These are phyloP conservation scores for Aspergillus uvarum DNA, from an alignment of 2,329 filamentous ascomycete genomes.

Conservation along the genomic window DNA sequence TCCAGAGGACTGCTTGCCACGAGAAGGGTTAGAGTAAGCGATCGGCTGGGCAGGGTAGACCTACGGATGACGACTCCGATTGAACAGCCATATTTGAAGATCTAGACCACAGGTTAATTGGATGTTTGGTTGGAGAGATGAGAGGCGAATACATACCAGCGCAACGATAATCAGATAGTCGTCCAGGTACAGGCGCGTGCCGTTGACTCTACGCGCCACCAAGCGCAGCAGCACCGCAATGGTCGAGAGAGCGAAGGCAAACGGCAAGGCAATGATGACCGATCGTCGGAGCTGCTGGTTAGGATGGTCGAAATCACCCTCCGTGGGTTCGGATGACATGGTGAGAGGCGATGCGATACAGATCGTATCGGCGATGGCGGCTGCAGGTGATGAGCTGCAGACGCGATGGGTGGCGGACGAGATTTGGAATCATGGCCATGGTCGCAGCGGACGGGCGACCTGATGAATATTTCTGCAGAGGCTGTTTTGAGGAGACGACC, in stretches of 20 bases:
- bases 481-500: neutral
- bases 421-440: neutral
- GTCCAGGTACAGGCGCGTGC: conserved; percentile 28
- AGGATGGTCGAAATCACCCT: conserved; percentile 29
- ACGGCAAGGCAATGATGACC: conserved; percentile 26
- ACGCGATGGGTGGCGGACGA: neutral
- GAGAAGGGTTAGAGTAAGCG: neutral
- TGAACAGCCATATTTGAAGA: conserved; percentile 34
- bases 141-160: conserved; percentile 18
- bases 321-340: conserved; percentile 11
- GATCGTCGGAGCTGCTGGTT: conserved; percentile 23
- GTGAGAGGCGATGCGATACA: conserved; percentile 21
- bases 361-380: conserved; percentile 8
- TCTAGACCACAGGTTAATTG: conserved; percentile 8
- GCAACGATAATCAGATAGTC: conserved; percentile 33
- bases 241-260: conserved; percentile 28
- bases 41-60: conserved; percentile 7
- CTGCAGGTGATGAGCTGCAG: conserved; percentile 1
- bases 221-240: conserved; percentile 28
- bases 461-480: conserved; percentile 8
- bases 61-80: conserved; percentile 26
- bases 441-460: conserved; percentile 8
- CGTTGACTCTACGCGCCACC: conserved; percentile 26
- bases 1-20: conserved; percentile 22
- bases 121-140: too few relatives aligned